Percentiles rank a stretch among this genome's conserved stretches.
phyloP scores from a whole-genome alignment of 2,329 filamentous ascomycete species.

The Colletotrichum sp. region DNA sequence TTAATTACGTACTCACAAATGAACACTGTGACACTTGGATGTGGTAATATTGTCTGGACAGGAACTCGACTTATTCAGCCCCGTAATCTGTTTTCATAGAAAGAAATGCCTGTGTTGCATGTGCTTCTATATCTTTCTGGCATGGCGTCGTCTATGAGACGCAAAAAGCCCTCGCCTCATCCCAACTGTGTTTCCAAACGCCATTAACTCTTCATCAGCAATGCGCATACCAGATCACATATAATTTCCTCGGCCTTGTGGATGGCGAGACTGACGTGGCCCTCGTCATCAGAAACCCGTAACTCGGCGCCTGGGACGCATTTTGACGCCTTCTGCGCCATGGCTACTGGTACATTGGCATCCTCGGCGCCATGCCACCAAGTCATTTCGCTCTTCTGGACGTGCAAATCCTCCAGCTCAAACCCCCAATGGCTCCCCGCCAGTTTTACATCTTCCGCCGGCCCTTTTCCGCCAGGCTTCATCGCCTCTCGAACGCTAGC shows the following conservation, averaged over 20 bases:
- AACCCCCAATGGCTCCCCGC: slow-evolving; percentile 33
- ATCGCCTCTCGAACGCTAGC: slow-evolving; percentile 27
- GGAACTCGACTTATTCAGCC: neutral
- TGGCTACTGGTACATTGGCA: slow-evolving; percentile 33
- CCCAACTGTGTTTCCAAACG: neutral
- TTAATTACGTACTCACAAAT: neutral
- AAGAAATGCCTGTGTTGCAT: neutral
- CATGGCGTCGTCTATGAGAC: neutral
- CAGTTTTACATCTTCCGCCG: slow-evolving; percentile 33
- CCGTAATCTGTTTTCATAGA: neutral
- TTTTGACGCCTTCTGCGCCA: slow-evolving; percentile 13
- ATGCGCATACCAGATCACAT: neutral
- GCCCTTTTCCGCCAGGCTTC: slow-evolving; percentile 27
- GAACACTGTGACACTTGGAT: neutral
- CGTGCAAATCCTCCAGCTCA: slow-evolving; percentile 30
- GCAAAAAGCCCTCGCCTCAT: neutral
- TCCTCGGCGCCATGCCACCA: slow-evolving; percentile 39
- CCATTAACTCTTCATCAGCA: neutral
- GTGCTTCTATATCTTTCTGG: neutral
- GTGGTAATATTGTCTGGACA: neutral
- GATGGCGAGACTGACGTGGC: neutral
- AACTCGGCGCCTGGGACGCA: neutral
- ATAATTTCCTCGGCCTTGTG: neutral
- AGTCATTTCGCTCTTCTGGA: slow-evolving; percentile 23
- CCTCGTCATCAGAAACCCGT: neutral